Percentiles rank a stretch among this genome's conserved stretches.
phyloP scores from a whole-genome alignment of 192 early-diverging fungal species.

The Lunasporangiospora selenospora region DNA sequence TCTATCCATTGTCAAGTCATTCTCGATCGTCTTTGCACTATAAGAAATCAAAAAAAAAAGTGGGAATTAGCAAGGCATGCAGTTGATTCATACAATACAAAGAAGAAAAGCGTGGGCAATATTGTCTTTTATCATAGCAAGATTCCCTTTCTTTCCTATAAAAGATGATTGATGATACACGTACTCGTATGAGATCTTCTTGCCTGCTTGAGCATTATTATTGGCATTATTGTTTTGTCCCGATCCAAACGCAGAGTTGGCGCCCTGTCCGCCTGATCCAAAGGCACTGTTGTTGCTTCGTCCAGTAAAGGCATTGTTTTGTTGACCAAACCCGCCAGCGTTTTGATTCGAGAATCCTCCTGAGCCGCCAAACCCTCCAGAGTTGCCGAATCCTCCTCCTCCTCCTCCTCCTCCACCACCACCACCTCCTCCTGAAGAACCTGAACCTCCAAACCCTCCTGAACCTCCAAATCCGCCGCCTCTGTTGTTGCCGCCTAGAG shows the following conservation, averaged over 20 bases:
- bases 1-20: slow-evolving; percentile 49
- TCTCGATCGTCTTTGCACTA: slow-evolving; percentile 53
- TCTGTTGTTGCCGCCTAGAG: slow-evolving; percentile 25
- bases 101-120: no score
- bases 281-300: no score
- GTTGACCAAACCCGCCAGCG: no score
- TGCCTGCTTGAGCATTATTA: not conserved
- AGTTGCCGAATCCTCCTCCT: slow-evolving; percentile 6
- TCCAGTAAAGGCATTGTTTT: no score
- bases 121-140: not conserved
- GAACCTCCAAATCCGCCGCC: slow-evolving; percentile 17
- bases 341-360: no score
- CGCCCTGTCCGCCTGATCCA: slow-evolving; percentile 2
- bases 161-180: slow-evolving; percentile 17
- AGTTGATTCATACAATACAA: no score
- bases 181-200: slow-evolving; percentile 38
- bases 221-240: not conserved
- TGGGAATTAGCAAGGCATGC: no score
- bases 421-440: slow-evolving; percentile 13
- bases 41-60: not conserved
- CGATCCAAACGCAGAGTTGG: not conserved
- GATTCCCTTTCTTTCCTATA: slow-evolving; percentile 9
- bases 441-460: slow-evolving; percentile 19
- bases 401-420: slow-evolving; percentile 6
- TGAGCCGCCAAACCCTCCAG: slow-evolving; percentile 7